Conservation (phyloP, 768 basidiomycete species). For the Sarcomyxa edulis region DNA sequence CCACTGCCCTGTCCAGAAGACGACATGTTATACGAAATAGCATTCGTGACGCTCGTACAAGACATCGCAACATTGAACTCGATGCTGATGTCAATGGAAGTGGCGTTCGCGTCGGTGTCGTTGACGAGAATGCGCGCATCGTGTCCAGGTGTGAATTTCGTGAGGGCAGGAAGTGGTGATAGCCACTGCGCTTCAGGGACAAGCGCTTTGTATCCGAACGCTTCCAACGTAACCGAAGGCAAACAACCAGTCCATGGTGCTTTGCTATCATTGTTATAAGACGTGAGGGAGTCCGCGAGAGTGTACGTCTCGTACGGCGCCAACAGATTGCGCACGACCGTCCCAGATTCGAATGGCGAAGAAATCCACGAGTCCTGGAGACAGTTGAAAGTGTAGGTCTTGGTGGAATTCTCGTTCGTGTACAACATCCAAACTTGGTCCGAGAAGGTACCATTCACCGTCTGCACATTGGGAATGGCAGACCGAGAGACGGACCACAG, state of each 20-base stretch:
- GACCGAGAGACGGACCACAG: constrained; percentile 78
- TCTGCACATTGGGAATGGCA: constrained; percentile 55
- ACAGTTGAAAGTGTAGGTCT: constrained; percentile 63
- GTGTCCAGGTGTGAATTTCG: constrained; percentile 81
- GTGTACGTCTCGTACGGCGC: constrained; percentile 79
- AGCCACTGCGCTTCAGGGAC: constrained; percentile 70
- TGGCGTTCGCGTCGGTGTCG: constrained; percentile 42
- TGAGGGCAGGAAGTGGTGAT: constrained; percentile 64
- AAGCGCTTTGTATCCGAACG: constrained; percentile 78
- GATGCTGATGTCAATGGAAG: constrained; percentile 60
- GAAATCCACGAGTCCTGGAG: constrained; percentile 61
- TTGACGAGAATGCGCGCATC: constrained; percentile 64
- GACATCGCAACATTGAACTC: constrained; percentile 80
- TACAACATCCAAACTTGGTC: constrained; percentile 82
- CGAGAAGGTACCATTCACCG: constrained; percentile 49
- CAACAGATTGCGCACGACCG: constrained; percentile 66
- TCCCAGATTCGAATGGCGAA: constrained; percentile 65
- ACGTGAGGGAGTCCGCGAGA: constrained; percentile 58
- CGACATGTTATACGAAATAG: constrained; percentile 63
- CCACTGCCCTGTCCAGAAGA: constrained; percentile 55
- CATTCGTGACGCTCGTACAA: constrained; percentile 60
- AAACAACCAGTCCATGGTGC: constrained; percentile 79
- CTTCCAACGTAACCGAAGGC: constrained; percentile 53
- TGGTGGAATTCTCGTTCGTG: constrained; percentile 78
- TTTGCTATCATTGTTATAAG: constrained; percentile 52